Evolutionary conservation across 2,329 filamentous ascomycete genomes (phyloP).

Genomic region (Colletotrichum chrysophilum): DNA sequence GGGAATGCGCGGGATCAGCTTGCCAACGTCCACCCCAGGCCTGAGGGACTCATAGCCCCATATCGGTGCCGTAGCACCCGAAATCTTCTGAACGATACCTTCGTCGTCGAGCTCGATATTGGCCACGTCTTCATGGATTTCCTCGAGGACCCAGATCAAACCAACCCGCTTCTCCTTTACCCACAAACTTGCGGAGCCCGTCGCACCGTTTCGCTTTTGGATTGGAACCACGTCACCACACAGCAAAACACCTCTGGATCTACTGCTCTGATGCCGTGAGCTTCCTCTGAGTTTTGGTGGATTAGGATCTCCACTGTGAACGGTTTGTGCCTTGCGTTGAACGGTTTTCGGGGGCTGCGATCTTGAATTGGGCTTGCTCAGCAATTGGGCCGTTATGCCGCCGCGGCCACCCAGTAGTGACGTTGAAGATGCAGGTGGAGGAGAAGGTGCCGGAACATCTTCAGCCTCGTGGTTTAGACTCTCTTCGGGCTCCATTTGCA

Average conservation of each 20-base stretch:
- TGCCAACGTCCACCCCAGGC: constrained; percentile 75
- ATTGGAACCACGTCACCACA: constrained; percentile 99
- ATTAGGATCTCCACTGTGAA: constrained; percentile 61
- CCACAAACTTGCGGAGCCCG: constrained; percentile 94
- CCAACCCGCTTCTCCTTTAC: constrained; percentile 96
- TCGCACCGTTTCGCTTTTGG: constrained; percentile 90
- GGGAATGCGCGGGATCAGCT: constrained; percentile 82
- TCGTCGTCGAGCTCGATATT: constrained; percentile 78
- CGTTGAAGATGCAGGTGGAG: constrained; percentile 44
- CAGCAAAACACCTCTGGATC: constrained; percentile 86
- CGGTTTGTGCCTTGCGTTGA: constrained; percentile 67
- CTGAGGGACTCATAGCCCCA: constrained; percentile 77
- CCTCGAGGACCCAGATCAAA: constrained; percentile 96
- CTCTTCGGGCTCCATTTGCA: constrained; percentile 61
- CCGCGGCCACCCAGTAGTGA: constrained; percentile 70
- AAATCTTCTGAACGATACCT: constrained; percentile 71
- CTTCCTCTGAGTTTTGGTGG: constrained; percentile 59
- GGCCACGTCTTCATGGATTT: constrained; percentile 94
- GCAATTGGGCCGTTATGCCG: constrained; percentile 84
- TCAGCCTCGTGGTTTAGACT: constrained; percentile 30
- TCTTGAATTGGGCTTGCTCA: constrained; percentile 79
- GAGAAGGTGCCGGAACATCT: constrained; percentile 40
- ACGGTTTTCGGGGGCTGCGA: constrained; percentile 59
- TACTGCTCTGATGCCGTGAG: constrained; percentile 71
- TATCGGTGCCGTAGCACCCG: constrained; percentile 82